A percentile compares a stretch with the other conserved stretches of the same genome.
Conservation (phyloP, 2,329 filamentous ascomycete species). For the Trichoderma koningii region DNA sequence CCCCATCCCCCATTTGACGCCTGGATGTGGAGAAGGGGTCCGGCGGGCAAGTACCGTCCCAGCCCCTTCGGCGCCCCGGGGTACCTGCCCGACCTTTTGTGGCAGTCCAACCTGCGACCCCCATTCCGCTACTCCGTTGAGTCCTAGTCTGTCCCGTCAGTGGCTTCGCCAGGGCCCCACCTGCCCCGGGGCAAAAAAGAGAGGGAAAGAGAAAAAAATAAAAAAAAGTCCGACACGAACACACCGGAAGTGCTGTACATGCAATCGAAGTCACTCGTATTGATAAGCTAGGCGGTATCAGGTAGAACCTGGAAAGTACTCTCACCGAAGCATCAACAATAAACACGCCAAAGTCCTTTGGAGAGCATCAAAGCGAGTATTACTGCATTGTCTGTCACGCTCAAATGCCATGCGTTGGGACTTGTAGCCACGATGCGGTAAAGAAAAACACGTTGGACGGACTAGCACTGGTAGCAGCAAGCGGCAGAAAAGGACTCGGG, state of each 20-base stretch:
- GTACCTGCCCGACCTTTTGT: not conserved
- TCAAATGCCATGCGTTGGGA: not conserved
- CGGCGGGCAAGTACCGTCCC: slow-evolving; percentile 12
- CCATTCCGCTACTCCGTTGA: slow-evolving; percentile 20
- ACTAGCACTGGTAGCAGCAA: slow-evolving; percentile 19
- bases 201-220: slow-evolving; percentile 6
- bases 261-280: not conserved
- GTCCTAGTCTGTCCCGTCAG: slow-evolving; percentile 28
- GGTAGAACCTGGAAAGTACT: not conserved
- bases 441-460: slow-evolving; percentile 20
- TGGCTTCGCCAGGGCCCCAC: slow-evolving; percentile 23
- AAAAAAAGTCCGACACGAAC: not conserved
- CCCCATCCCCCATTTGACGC: slow-evolving; percentile 2
- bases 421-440: slow-evolving; percentile 8
- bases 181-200: slow-evolving; percentile 16
- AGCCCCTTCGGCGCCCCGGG: slow-evolving; percentile 2
- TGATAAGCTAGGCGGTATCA: too few species aligned
- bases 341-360: too few species aligned
- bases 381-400: not conserved
- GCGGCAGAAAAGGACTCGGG: slow-evolving; percentile 16
- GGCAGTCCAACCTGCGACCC: slow-evolving; percentile 15
- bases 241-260: too few species aligned
- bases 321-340: not conserved
- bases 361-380: not conserved
- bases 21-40: not conserved